Base-by-base conservation (phyloP, 2,329 filamentous ascomycete genomes). In the Trichoderma simmonsii region DNA sequence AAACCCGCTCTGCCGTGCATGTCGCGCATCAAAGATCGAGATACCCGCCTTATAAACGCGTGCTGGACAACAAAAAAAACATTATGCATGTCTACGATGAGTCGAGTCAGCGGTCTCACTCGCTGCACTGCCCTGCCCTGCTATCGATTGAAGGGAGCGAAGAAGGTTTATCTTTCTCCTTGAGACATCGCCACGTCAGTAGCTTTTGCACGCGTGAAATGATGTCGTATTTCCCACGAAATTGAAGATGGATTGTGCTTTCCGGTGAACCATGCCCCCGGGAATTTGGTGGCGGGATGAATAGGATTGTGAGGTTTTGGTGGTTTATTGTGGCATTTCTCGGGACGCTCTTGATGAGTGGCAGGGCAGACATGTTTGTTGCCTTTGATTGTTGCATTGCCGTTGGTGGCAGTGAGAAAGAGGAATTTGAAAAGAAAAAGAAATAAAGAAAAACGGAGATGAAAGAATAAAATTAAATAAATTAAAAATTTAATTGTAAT, bases 1-100 rank as follows among this genome's bases (percentile, higher is more conserved):
- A 54, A 12, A 54, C 48, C 48, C 48, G 48, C 28, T 7, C 7
- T 59, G 28, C 30, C 30, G 34, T 51, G 36, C 56, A 61, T 60
- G 65, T 26, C 34, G 26, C 65, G 36, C 54, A 61, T 69, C 66
- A 21, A 54, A 54, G 48, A 54, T 54, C 9, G 65, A 26, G 34
- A 56, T 61, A 34, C 66, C 56, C 66, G 66, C 66, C 39, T 30
- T 61, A 26, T 26, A 61, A 56, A 57, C 66, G 66, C 36, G 66
- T n/a, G 24, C 15, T 43, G 39, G 39, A 43, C n/a, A 43, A 26
- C 28, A 62, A 51, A 61, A 51, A 61, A 62, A 69, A 36, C 57
- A 61, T 48, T 34, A 62, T 62, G 66, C 66, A 54, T 70, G 66
- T 70, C 66, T 70, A 61, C n/a, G 39, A 61, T 69, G 36, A 54